Conservation (phyloP, 495 filamentous ascomycete genomes). For the Pyrenula aspistea region DNA sequence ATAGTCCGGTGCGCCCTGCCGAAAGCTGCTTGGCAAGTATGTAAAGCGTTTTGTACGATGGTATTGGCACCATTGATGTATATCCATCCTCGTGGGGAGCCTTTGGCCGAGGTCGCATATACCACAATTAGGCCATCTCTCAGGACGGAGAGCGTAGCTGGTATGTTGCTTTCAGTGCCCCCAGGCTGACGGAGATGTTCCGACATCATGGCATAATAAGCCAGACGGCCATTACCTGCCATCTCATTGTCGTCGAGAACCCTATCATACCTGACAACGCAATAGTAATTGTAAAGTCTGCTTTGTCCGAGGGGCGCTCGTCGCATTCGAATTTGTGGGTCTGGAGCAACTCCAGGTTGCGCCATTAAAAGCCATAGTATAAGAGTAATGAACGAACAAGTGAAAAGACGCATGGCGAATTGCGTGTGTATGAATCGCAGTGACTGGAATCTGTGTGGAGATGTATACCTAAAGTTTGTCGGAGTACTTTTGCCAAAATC, state of each 20-base stretch:
- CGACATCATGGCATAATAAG: neutral
- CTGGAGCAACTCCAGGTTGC: too few species aligned
- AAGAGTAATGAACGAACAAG: too few species aligned
- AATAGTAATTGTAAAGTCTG: neutral
- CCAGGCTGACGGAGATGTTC: neutral
- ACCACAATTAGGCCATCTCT: neutral
- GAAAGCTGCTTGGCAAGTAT: neutral
- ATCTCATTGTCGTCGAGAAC: neutral
- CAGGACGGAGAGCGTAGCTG: neutral
- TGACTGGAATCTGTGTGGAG: too few species aligned
- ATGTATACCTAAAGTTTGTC: too few species aligned
- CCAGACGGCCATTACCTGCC: neutral
- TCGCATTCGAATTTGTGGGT: neutral
- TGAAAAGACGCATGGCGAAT: too few species aligned
- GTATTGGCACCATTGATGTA: neutral
- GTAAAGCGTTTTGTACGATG: neutral
- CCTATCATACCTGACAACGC: neutral
- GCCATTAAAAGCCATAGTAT: too few species aligned
- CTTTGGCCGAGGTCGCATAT: neutral
- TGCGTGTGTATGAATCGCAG: too few species aligned
- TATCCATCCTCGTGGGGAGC: neutral
- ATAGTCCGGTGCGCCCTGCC: neutral
- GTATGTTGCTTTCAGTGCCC: neutral
- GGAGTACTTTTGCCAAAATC: too few species aligned
- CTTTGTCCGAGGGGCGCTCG: neutral